Conservation (phyloP, 1,284 basidiomycete species). For the Ganoderma multipileum region DNA sequence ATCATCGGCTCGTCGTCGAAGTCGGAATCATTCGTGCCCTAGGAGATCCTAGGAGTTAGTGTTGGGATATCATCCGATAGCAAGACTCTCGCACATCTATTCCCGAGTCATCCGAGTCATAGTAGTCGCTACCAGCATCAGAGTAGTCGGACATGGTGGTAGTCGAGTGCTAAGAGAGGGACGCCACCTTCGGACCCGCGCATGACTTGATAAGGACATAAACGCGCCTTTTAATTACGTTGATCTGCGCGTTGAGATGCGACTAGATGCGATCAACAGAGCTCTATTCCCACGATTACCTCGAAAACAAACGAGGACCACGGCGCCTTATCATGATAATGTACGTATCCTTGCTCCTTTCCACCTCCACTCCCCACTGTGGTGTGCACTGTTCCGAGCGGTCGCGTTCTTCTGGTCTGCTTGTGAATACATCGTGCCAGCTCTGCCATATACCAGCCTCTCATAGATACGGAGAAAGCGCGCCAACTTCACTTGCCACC, state of each 20-base stretch:
- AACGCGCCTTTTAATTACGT: neutral
- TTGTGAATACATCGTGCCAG: neutral
- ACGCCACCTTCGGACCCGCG: neutral
- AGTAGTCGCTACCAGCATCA: conserved; percentile 38
- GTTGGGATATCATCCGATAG: neutral
- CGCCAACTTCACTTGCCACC: neutral
- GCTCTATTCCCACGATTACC: neutral
- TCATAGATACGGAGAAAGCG: neutral
- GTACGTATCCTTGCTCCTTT: neutral
- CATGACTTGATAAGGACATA: conserved; percentile 1
- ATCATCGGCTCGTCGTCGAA: conserved; percentile 32
- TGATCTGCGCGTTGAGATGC: neutral
- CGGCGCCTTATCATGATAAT: neutral
- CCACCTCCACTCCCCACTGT: neutral
- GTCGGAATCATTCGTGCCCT: conserved; percentile 41
- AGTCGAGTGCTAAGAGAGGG: conserved; percentile 13
- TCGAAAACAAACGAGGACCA: neutral
- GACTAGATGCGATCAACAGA: neutral
- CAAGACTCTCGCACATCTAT: conserved; percentile 33
- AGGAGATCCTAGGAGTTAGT: conserved; percentile 12
- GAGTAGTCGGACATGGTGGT: conserved; percentile 42
- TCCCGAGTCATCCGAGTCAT: conserved; percentile 36
- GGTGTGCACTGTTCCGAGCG: neutral
- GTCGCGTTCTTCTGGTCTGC: too few species aligned
- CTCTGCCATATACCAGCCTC: neutral